Evolutionary conservation across 352 stramenopile genomes (phyloP).

Genomic region (Pythium rhizo-oryzae): DNA sequence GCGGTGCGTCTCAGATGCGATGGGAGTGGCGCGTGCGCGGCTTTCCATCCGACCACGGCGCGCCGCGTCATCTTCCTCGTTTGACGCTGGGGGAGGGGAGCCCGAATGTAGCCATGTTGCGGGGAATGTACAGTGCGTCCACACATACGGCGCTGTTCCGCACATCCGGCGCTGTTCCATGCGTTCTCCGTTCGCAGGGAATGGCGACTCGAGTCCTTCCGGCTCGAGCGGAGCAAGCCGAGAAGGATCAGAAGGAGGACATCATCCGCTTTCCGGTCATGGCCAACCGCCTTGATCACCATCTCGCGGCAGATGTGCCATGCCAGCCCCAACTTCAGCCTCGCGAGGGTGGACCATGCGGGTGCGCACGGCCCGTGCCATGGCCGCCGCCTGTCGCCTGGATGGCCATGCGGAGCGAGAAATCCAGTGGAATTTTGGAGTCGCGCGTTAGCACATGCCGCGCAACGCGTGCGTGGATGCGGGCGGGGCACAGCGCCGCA

Average conservation of each 20-base stretch:
- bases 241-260: too few relatives aligned
- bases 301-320: too few relatives aligned
- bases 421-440: conserved; percentile 4
- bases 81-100: not conserved
- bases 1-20: not conserved
- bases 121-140: too few relatives aligned
- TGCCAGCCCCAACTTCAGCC: too few relatives aligned
- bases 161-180: too few relatives aligned
- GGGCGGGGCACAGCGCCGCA: not conserved
- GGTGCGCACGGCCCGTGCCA: not conserved
- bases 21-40: too few relatives aligned
- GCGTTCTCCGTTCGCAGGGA: not conserved
- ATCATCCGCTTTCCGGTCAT: not conserved
- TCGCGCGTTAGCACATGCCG: not conserved
- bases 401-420: not conserved
- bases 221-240: not conserved
- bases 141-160: not conserved
- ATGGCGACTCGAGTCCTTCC: not conserved
- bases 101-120: conserved; percentile 1
- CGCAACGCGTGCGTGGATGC: not conserved
- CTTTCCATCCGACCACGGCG: not conserved
- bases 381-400: not conserved
- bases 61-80: not conserved
- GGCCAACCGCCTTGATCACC: not conserved
- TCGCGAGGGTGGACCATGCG: not conserved